phyloP scores from a whole-genome alignment of 129 eudicot species.

The Flaveria sonorensis region DNA sequence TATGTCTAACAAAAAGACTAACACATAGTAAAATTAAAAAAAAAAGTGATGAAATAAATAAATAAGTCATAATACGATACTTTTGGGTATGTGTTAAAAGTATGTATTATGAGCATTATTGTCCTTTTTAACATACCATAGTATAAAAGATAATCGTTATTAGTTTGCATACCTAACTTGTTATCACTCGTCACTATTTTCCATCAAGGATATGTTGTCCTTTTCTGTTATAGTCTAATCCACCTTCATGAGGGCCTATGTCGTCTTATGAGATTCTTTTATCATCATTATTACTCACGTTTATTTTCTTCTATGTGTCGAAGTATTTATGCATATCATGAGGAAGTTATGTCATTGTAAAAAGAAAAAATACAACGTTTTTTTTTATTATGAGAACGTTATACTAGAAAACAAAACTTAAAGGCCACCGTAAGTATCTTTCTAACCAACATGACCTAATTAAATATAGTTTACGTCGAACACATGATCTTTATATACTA shows the following conservation, averaged over 20 bases:
- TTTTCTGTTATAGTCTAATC: not conserved
- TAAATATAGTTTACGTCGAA: no score
- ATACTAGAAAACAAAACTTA: no score
- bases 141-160: not conserved
- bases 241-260: not conserved
- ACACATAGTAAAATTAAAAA: no score
- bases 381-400: no score
- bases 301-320: slow-evolving; percentile 6
- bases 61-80: no score
- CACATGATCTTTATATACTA: no score
- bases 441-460: not conserved
- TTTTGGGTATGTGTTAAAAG: no score
- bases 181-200: not conserved
- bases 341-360: slow-evolving; percentile 15
- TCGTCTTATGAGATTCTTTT: not conserved
- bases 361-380: no score
- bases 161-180: not conserved
- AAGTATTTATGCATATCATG: slow-evolving; percentile 26
- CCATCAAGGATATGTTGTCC: slow-evolving; percentile 3
- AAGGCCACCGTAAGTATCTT: not conserved
- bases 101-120: no score
- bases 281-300: not conserved
- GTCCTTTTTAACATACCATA: not conserved
- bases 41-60: no score
- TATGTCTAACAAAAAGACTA: no score